Conservation (phyloP, 192 early-diverging fungal genomes). For the Obelidium mucronatum region DNA sequence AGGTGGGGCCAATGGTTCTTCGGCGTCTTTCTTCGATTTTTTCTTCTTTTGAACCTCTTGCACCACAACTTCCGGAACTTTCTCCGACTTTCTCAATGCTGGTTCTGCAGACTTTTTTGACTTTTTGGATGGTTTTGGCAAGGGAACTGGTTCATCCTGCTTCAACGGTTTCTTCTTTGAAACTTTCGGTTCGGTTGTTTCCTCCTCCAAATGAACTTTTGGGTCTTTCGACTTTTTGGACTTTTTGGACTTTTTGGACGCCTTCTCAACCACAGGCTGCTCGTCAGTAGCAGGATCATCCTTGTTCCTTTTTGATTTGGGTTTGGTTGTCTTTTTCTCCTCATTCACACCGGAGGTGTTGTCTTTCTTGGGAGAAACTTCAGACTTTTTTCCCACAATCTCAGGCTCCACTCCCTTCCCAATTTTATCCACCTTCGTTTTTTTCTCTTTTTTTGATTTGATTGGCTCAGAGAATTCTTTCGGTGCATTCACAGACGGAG, state of each 20-base stretch:
- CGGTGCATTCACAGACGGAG: not conserved
- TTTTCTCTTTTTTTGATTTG: not conserved
- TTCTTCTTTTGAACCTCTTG: not conserved
- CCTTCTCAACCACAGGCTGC: not conserved
- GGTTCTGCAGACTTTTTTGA: not conserved
- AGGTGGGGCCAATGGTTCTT: too few species aligned
- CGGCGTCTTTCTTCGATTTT: not conserved
- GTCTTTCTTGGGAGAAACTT: not conserved
- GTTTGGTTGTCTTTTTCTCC: not conserved
- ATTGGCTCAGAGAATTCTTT: not conserved
- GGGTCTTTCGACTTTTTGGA: not conserved
- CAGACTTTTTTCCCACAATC: too few species aligned
- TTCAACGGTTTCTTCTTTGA: not conserved
- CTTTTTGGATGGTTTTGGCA: conserved; percentile 9
- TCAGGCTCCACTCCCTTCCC: not conserved
- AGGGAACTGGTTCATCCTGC: not conserved
- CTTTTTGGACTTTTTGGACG: conserved; percentile 7
- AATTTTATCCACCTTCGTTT: not conserved
- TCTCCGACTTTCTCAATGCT: conserved; percentile 11
- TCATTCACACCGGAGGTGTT: not conserved
- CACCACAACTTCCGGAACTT: not conserved
- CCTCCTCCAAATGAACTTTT: too few species aligned
- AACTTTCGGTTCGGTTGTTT: not conserved
- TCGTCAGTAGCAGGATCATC: not conserved
- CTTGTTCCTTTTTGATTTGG: not conserved